A percentile compares a stretch with the other conserved stretches of the same genome.
Conservation (phyloP, 495 filamentous ascomycete species). For the Parmelia sp. region DNA sequence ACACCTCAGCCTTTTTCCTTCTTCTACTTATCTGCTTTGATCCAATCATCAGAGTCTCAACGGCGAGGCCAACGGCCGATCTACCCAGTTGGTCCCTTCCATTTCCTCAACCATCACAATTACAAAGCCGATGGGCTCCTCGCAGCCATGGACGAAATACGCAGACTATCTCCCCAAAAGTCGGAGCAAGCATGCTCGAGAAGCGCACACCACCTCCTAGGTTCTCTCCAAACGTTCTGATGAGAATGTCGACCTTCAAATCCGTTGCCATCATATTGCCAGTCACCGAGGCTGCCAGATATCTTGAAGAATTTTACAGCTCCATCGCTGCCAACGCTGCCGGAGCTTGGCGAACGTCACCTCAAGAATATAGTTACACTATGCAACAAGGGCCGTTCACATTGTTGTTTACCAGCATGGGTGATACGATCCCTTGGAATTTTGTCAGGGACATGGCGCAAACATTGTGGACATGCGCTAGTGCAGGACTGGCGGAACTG, state of each 20-base stretch:
- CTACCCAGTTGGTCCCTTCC: neutral
- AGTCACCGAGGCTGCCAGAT: neutral
- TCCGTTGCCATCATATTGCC: neutral
- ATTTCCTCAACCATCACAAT: neutral
- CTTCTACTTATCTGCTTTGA: neutral
- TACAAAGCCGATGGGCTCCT: neutral
- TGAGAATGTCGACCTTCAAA: neutral
- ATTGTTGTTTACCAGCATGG: neutral
- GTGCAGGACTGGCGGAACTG: neutral
- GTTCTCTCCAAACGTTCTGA: neutral
- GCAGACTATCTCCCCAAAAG: neutral
- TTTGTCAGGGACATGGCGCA: neutral
- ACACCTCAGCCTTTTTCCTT: neutral
- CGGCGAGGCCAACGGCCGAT: neutral
- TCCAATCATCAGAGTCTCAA: neutral
- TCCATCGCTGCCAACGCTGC: neutral
- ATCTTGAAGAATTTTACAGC: neutral
- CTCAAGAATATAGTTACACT: neutral
- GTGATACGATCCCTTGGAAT: neutral
- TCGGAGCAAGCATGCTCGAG: neutral
- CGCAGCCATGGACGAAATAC: neutral
- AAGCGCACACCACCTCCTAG: neutral
- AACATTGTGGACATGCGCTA: neutral
- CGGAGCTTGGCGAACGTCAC: neutral
- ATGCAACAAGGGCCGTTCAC: neutral